Base-by-base conservation (phyloP, 2,329 filamentous ascomycete genomes). In the Lanzia echinophila region DNA sequence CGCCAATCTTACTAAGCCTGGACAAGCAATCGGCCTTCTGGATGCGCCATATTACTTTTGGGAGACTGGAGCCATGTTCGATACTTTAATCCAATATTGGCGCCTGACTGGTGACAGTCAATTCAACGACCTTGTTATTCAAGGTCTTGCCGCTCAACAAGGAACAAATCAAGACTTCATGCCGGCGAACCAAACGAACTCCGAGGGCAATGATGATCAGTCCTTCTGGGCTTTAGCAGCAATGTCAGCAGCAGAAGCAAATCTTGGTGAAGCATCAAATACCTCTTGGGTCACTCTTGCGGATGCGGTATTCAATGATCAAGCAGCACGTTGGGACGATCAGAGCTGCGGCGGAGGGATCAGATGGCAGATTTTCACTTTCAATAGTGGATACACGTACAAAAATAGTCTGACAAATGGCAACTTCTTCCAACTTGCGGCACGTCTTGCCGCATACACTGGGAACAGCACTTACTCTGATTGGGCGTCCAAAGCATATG, bases 361-460 rank as follows among this genome's bases (percentile, higher is more conserved):
- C 61, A 76, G 86, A 62, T 90, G 87, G 86, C 88, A 94, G 72
- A 86, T 92, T 56, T 88, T 83, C 54, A 73, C 79, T 1, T 84
- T 85, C 60, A 90, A 91, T 65, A 77, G 75, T 31, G 88, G 88
- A 22, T 94, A 88, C 68, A 78, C 84, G 64, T 90, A 91, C 75
- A 94, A 84, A 69, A 84, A 84, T 65, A 52, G 63, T 38, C 79
- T 84, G 57, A 79, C 82, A 8, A 84, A 83, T 59, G 81, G 78
- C 43, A 78, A 77, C 59, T 82, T 83, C 67, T 84, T 85, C 71
- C 82, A 85, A 60, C 69, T 85, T 8, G 81, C 78, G 8, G 79
- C 88, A 15, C 82, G 88, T 6, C 77, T 92, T 13, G 87, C 85
- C 0, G 76, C 83, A 19, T 90, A 88, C 67, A 88, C 85, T 0